Evolutionary conservation across 352 stramenopile genomes (phyloP), one percentile per base, ranked within the genome.

Genomic region (Halophytophthora polymorphica): DNA sequence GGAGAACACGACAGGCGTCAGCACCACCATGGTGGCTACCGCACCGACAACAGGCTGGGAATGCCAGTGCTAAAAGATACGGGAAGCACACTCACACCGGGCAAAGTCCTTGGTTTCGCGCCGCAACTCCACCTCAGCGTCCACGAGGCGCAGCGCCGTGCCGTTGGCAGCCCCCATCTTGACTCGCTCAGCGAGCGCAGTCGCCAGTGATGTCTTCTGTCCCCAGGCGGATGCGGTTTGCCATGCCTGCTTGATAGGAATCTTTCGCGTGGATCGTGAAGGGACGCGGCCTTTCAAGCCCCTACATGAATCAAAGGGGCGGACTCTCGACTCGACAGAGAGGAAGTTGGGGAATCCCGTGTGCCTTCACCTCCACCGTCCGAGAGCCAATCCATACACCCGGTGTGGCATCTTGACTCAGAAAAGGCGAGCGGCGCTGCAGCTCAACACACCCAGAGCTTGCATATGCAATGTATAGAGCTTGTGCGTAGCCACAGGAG

Each of bases 21-120:
- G 25, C 25, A 8, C 25, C 25, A 31, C 4, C 25, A 31, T 8
- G 25, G 4, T 31, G 25, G 25, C 4, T 31, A 31, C 25, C 25
- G 25, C 22, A 12, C 34, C 15, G 3, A 40, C 19, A 5, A 19
- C 11, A 1, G 22, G 29, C 17, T 11, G 14, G n/a, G n/a, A n/a
- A n/a, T n/a, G n/a, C n/a, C n/a, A n/a, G n/a, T n/a, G n/a, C n/a
- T n/a, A n/a, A n/a, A n/a, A n/a, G n/a, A n/a, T n/a, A 29, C 13
- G 2, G 0, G 7, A 31, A 50, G 3, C 15, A 14, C 10, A 64
- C 73, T 41, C 62, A 93, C 79, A 90, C 49, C 73, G 64, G 1
- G 83, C 80, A 61, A 90, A 93, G 43, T 90, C 80, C 50, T 81
- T 84, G 34, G 77, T 86, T 44, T 93, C 83, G 14, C 77, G 77